Evolutionary conservation across 192 early-diverging fungal species (phyloP).

Genomic region (Entomortierella lignicola): DNA sequence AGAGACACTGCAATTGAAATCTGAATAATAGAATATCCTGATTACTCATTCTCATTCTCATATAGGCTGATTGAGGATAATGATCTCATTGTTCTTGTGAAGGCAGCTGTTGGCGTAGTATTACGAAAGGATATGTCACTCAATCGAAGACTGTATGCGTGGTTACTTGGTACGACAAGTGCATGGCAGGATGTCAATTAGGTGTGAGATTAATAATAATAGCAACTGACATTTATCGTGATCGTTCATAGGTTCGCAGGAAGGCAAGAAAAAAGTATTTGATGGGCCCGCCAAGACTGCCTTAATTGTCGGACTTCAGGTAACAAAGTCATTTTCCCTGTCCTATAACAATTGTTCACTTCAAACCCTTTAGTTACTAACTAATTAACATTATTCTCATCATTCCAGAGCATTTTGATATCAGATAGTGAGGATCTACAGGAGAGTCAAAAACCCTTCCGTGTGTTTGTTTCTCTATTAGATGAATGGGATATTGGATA

Average conservation of each 20-base stretch:
- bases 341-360: slow-evolving; percentile 4
- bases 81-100: slow-evolving; percentile 76
- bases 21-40: background rate
- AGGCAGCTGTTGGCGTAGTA: slow-evolving; percentile 82
- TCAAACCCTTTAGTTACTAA: background rate
- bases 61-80: slow-evolving; percentile 68
- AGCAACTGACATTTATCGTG: background rate
- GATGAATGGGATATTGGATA: slow-evolving; percentile 88
- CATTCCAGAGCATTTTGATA: slow-evolving; percentile 40
- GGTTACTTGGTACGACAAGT: slow-evolving; percentile 74
- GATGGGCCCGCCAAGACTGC: slow-evolving; percentile 61
- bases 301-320: slow-evolving; percentile 67
- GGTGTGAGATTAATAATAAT: background rate
- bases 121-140: slow-evolving; percentile 94
- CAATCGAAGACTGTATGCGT: slow-evolving; percentile 91
- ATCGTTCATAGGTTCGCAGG: slow-evolving; percentile 38
- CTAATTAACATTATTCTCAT: background rate
- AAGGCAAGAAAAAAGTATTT: slow-evolving; percentile 62
- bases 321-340: slow-evolving; percentile 2
- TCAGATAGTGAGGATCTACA: slow-evolving; percentile 46
- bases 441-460: slow-evolving; percentile 74
- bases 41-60: background rate
- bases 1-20: background rate
- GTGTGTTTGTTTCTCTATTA: slow-evolving; percentile 86
- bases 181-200: background rate